Evolutionary conservation across 495 filamentous ascomycete genomes (phyloP), one percentile per base, ranked within the genome.

Genomic region (Rhypophila decipiens): DNA sequence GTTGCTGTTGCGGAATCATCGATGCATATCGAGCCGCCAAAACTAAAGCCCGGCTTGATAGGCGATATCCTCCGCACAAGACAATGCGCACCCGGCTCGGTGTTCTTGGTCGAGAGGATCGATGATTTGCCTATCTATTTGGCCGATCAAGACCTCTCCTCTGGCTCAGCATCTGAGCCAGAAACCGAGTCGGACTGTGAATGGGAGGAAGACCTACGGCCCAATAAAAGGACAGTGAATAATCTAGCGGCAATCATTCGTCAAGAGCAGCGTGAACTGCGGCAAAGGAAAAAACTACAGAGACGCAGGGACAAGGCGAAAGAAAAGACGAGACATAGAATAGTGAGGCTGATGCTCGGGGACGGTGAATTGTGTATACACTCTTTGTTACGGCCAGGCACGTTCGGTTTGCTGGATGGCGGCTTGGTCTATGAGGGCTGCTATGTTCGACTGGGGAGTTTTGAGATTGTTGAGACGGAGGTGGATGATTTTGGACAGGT

Each of bases 281-380:
- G n/a, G n/a, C n/a, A n/a, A n/a, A n/a, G n/a, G n/a, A n/a, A n/a
- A n/a, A n/a, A n/a, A n/a, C n/a, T n/a, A 48, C 20, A 27, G 17
- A 42, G 54, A 51, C 56, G 53, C 53, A 56, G 62, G 15, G 51
- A 19, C 19, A 3, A 35, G 31, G 12, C 12, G 31, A n/a, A n/a
- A 3, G 20, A 17, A 10, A 4, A n/a, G 20, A 23, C 29, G 17
- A n/a, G 13, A 10, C 20, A 40, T 5, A 24, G 53, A 2, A 24
- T 59, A 5, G 43, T 70, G 5, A 46, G 64, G 5, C 24, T 75
- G 43, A 24, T 74, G 12, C 53, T 75, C 0, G 66, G 70, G 7
- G 71, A 75, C 36, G 71, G 70, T 1, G 60, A 71, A 47, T 51
- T 73, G 31, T 69, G 66, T 33, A 55, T 75, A 24, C 70, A 75